Conservation (phyloP, 1,284 basidiomycete species). For the Amylostereum areolatum region DNA sequence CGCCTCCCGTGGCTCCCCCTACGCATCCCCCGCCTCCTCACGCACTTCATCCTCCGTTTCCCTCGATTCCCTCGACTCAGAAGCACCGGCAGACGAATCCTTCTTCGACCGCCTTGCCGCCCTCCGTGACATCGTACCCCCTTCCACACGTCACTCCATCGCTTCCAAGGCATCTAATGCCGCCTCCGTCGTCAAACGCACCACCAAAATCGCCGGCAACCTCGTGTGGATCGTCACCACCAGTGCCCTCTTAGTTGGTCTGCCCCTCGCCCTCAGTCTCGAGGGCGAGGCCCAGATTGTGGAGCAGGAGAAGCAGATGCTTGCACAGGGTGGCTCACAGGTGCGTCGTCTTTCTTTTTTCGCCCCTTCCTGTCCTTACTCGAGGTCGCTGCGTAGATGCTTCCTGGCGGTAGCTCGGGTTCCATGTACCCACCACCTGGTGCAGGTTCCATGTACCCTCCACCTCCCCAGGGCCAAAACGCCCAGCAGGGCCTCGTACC, state of each 20-base stretch:
- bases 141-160: constrained; percentile 78
- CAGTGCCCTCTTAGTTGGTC: constrained; percentile 86
- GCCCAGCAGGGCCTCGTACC: constrained; percentile 67
- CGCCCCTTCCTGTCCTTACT: constrained; percentile 12
- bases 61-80: constrained; percentile 69
- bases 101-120: constrained; percentile 85
- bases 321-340: constrained; percentile 87
- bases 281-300: constrained; percentile 96
- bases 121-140: constrained; percentile 93
- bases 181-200: constrained; percentile 56
- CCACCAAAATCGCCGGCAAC: constrained; percentile 75
- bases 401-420: constrained; percentile 32
- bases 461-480: constrained; percentile 31
- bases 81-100: constrained; percentile 71
- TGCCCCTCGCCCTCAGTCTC: constrained; percentile 88
- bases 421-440: constrained; percentile 46
- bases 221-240: constrained; percentile 95
- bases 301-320: constrained; percentile 92
- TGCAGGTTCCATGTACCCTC: constrained; percentile 44
- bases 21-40: constrained; percentile 60
- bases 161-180: constrained; percentile 55
- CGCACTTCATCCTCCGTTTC: constrained; percentile 64
- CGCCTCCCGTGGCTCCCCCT: constrained; percentile 46
- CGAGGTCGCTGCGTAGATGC: constrained; percentile 44
- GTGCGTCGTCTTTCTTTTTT: constrained; percentile 37